Evolutionary conservation across 23 red algal species (phyloP).

Genomic region (Pyropia haitanensis): DNA sequence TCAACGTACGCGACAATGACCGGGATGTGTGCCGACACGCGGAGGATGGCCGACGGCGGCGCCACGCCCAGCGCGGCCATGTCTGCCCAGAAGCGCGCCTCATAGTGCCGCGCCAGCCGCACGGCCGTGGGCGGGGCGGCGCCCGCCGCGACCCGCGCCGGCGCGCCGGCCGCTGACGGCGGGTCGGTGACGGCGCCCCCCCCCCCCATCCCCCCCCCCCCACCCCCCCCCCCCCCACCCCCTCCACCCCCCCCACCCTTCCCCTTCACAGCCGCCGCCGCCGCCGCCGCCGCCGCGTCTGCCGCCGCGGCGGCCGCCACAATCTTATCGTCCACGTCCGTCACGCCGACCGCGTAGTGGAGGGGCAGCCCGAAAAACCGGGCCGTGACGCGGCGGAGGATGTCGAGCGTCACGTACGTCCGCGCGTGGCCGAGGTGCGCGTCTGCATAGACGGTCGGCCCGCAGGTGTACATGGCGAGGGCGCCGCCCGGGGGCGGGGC

Average conservation of each 20-base stretch:
- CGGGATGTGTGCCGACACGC: conserved; percentile 82
- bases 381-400: conserved; percentile 57
- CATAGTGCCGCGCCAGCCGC: conserved; percentile 39
- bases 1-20: conserved; percentile 46
- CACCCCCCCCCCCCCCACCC: too few relatives aligned
- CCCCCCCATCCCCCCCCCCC: too few relatives aligned
- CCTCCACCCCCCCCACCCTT: too few relatives aligned
- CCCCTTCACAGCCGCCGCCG: too few relatives aligned
- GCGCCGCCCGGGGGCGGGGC: too few relatives aligned
- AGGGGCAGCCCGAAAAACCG: conserved; percentile 28
- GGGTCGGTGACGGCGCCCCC: too few relatives aligned
- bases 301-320: conserved; percentile 29
- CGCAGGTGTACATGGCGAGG: conserved; percentile 61
- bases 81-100: conserved; percentile 73
- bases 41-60: conserved; percentile 41
- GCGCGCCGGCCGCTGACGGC: too few relatives aligned
- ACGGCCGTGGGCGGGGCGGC: conserved; percentile 3
- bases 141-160: too few relatives aligned
- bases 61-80: conserved; percentile 56
- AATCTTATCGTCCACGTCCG: conserved; percentile 98
- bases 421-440: conserved; percentile 92
- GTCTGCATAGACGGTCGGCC: conserved; percentile 88
- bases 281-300: conserved; percentile 7
- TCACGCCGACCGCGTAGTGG: conserved; percentile 57
- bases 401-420: conserved; percentile 83